Evolutionary conservation across 352 stramenopile species (phyloP).

Genomic region (Pythium volutum): DNA sequence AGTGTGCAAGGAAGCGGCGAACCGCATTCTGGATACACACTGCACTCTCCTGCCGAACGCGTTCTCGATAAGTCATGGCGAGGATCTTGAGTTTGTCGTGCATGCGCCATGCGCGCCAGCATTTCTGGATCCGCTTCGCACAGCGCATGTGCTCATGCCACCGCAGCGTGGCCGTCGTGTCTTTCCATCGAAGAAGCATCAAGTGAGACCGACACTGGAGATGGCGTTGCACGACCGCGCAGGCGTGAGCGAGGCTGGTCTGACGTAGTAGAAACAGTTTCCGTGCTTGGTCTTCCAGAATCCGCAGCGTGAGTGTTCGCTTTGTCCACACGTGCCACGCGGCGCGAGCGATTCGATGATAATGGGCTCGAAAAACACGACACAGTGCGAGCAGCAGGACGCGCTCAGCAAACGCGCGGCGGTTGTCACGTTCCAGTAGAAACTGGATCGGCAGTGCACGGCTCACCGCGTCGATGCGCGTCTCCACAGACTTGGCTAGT

Average conservation of each 20-base stretch:
- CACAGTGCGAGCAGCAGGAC: constrained; percentile 24
- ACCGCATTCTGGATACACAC: constrained; percentile 24
- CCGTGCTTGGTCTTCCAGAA: constrained; percentile 25
- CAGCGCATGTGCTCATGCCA: constrained; percentile 21
- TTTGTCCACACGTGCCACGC: constrained; percentile 24
- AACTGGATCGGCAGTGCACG: constrained; percentile 27
- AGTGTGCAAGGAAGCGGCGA: constrained; percentile 21
- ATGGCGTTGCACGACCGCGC: constrained; percentile 35
- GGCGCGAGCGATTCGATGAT: constrained; percentile 15
- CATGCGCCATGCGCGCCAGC: constrained; percentile 26
- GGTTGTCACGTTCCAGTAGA: constrained; percentile 14
- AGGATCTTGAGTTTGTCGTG: constrained; percentile 22
- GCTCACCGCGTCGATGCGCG: constrained; percentile 13
- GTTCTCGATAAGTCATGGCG: constrained; percentile 20
- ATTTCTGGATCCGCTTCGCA: constrained; percentile 26
- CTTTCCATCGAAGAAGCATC: constrained; percentile 17
- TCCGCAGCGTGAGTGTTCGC: constrained; percentile 21
- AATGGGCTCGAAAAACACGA: constrained; percentile 13
- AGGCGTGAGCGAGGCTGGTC: constrained; percentile 35
- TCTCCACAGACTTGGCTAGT: constrained; percentile 7
- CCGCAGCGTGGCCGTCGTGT: constrained; percentile 13
- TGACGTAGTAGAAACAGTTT: constrained; percentile 25
- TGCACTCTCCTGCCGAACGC: constrained; percentile 24
- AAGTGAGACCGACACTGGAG: constrained; percentile 13
- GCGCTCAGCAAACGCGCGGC: constrained; percentile 26